phyloP scores from a whole-genome alignment of 768 basidiomycete genomes.

The Rhodotorula kratochvilovae region DNA sequence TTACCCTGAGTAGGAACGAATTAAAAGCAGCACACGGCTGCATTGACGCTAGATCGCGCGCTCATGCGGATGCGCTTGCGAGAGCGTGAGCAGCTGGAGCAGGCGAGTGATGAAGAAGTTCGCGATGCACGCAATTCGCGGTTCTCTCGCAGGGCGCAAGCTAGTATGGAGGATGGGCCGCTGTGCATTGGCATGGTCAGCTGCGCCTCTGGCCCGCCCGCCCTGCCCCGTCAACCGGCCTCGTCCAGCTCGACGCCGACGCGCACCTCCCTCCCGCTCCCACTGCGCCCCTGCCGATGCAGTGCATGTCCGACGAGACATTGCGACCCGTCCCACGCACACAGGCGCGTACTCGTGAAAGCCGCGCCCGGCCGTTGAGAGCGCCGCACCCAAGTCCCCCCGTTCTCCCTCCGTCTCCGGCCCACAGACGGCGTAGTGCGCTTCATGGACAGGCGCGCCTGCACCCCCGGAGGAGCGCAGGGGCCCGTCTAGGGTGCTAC shows the following conservation, averaged over 20 bases:
- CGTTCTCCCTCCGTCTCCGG: constrained; percentile 17
- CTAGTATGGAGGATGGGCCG: too few relatives aligned
- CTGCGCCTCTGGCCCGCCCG: too few relatives aligned
- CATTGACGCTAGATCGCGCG: neutral
- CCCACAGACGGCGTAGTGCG: constrained; percentile 21
- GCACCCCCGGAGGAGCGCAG: neutral
- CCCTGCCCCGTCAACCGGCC: too few relatives aligned
- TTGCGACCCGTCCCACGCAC: constrained; percentile 33
- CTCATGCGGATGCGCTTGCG: neutral
- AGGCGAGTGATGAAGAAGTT: too few relatives aligned
- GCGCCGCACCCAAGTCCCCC: constrained; percentile 38
- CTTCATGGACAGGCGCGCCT: neutral
- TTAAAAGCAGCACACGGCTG: neutral
- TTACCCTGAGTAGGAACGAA: neutral
- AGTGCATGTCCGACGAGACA: constrained; percentile 27
- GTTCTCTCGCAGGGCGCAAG: too few relatives aligned
- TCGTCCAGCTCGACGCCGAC: neutral
- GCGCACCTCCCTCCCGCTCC: neutral
- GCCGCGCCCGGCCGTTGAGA: constrained; percentile 15
- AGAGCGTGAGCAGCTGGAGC: neutral
- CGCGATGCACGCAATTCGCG: too few relatives aligned
- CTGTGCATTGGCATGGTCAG: too few relatives aligned
- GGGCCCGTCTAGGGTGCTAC: constrained; percentile 2
- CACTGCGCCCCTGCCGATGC: too few relatives aligned
- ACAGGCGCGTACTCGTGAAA: constrained; percentile 12